These are phyloP conservation scores for Ogataea angusta DNA, from an alignment of 805 yeast genomes.

Conservation along the genomic window DNA sequence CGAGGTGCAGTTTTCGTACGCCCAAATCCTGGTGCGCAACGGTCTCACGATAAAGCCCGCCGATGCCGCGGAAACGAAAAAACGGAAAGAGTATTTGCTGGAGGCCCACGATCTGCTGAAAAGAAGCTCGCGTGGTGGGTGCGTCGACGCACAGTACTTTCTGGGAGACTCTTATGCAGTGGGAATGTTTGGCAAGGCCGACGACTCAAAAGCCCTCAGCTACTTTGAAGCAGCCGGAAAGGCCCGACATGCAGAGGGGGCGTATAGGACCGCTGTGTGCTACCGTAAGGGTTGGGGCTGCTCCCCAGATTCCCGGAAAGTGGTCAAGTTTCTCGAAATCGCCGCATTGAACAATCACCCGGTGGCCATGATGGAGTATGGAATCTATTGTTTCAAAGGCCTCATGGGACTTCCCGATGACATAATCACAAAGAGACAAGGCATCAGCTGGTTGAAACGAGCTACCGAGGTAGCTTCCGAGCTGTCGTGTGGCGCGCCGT, in stretches of 20 bases:
- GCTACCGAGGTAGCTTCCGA: constrained; percentile 84
- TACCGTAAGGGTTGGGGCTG: constrained; percentile 94
- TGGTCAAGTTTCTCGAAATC: constrained; percentile 74
- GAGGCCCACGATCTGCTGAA: constrained; percentile 59
- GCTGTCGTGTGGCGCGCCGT: constrained; percentile 89
- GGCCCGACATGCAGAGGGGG: constrained; percentile 87
- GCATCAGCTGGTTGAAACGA: constrained; percentile 88
- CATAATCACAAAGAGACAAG: constrained; percentile 71
- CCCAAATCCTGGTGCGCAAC: constrained; percentile 63
- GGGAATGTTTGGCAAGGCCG: constrained; percentile 79
- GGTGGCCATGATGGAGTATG: constrained; percentile 94
- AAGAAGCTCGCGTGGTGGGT: constrained; percentile 73
- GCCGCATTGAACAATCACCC: constrained; percentile 93
- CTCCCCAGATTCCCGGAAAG: constrained; percentile 81
- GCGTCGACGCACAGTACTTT: constrained; percentile 86
- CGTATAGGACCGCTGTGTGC: constrained; percentile 87
- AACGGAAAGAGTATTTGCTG: constrained; percentile 58
- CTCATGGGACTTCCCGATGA: constrained; percentile 77
- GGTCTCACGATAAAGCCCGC: constrained; percentile 17
- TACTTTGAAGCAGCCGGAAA: constrained; percentile 89
- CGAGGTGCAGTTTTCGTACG: constrained; percentile 81
- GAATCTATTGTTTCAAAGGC: constrained; percentile 79
- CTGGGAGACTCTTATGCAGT: constrained; percentile 87
- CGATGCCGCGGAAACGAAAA: constrained; percentile 28
- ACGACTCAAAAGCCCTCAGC: constrained; percentile 68